Percentiles rank a stretch among this genome's conserved stretches.
These are phyloP conservation scores for Scedosporium aurantiacum DNA, from an alignment of 2,329 filamentous ascomycete genomes.

Conservation along the genomic window DNA sequence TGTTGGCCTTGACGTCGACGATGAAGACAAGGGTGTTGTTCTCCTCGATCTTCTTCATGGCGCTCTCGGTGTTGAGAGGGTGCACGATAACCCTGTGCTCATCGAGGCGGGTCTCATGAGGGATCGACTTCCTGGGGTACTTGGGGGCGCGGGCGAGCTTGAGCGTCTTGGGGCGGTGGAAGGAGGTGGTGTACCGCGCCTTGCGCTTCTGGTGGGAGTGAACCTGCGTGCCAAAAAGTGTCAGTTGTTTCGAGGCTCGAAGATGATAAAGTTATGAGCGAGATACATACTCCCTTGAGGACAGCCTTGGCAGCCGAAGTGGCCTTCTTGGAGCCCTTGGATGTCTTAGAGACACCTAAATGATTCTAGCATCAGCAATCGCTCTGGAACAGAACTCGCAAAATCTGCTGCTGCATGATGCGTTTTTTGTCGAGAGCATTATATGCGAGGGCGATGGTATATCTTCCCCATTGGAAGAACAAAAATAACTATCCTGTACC, in stretches of 20 bases:
- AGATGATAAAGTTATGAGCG: neutral
- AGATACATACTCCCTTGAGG: slow-evolving; percentile 76
- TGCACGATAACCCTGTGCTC: slow-evolving; percentile 96
- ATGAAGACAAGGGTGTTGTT: slow-evolving; percentile 99
- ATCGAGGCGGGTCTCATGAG: slow-evolving; percentile 82
- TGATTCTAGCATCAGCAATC: slow-evolving; percentile 55
- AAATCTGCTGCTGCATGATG: slow-evolving; percentile 65
- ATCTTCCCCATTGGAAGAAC: neutral
- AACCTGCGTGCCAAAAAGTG: slow-evolving; percentile 22
- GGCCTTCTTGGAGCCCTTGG: slow-evolving; percentile 72
- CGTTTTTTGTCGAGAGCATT: slow-evolving; percentile 18
- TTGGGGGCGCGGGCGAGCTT: slow-evolving; percentile 82
- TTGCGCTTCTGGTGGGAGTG: slow-evolving; percentile 77
- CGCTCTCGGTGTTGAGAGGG: slow-evolving; percentile 98
- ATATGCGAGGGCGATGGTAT: slow-evolving; percentile 7
- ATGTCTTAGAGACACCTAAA: slow-evolving; percentile 31
- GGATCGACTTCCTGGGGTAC: slow-evolving; percentile 93
- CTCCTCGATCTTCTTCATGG: slow-evolving; percentile 99
- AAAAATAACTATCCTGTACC: slow-evolving; percentile 28
- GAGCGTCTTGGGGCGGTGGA: slow-evolving; percentile 97
- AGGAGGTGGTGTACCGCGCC: slow-evolving; percentile 83
- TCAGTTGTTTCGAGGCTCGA: neutral
- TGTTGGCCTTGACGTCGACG: slow-evolving; percentile 95
- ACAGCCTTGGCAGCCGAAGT: slow-evolving; percentile 90
- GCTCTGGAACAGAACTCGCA: slow-evolving; percentile 62